These are phyloP conservation scores for Dryas drummondii DNA, from an alignment of 306 rosid genomes.

Conservation along the genomic window DNA sequence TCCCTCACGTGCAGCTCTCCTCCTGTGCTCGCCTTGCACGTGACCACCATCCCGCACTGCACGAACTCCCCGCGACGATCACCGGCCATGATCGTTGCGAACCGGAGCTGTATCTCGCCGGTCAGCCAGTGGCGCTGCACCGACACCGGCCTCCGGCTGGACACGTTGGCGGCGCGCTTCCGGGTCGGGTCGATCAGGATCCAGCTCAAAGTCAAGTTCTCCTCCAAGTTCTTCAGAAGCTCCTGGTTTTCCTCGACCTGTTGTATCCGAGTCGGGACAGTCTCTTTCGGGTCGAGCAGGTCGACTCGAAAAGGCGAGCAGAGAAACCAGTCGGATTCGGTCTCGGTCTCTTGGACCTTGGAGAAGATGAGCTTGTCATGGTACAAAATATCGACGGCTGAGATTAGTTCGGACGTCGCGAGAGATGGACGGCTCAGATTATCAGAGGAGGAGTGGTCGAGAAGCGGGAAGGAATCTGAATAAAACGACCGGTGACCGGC, in stretches of 20 bases:
- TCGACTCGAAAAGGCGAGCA: constrained; percentile 66
- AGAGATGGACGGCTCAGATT: neutral
- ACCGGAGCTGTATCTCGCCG: constrained; percentile 51
- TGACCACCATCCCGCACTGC: constrained; percentile 57
- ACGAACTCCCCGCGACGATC: constrained; percentile 24
- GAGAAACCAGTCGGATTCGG: constrained; percentile 56
- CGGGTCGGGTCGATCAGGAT: constrained; percentile 56
- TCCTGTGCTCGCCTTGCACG: constrained; percentile 54
- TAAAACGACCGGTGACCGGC: constrained; percentile 59
- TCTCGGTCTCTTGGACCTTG: constrained; percentile 37
- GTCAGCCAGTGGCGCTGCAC: constrained; percentile 65
- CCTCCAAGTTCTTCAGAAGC: constrained; percentile 44
- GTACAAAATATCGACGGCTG: constrained; percentile 73
- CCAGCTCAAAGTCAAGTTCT: constrained; percentile 68
- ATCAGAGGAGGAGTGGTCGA: constrained; percentile 21
- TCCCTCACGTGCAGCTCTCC: constrained; percentile 62
- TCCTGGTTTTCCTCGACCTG: constrained; percentile 24
- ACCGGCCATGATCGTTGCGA: constrained; percentile 41
- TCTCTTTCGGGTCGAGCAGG: constrained; percentile 52
- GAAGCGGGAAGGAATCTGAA: constrained; percentile 66
- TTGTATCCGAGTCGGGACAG: constrained; percentile 40
- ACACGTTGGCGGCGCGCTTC: constrained; percentile 58
- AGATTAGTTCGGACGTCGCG: constrained; percentile 37
- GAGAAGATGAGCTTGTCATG: constrained; percentile 52
- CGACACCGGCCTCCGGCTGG: constrained; percentile 58